These are phyloP conservation scores for Picochlorum sp. DNA, from an alignment of 139 green algal genomes.

Conservation along the genomic window DNA sequence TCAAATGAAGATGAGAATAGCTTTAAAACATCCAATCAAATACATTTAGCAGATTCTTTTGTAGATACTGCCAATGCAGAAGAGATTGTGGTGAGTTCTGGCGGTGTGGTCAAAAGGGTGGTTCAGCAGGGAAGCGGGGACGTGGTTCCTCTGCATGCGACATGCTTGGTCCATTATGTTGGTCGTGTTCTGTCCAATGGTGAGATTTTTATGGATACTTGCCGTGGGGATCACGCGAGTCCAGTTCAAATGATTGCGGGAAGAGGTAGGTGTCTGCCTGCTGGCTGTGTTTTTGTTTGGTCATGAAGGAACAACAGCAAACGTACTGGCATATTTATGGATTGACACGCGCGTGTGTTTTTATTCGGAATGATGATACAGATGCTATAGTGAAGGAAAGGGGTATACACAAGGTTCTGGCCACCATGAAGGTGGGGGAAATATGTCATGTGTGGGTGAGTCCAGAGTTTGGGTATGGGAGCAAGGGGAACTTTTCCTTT, in stretches of 20 bases:
- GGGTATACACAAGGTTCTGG: constrained; percentile 53
- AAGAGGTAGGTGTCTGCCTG: constrained; percentile 36
- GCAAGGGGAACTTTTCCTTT: constrained; percentile 69
- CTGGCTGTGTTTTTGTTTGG: not conserved
- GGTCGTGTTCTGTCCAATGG: constrained; percentile 32
- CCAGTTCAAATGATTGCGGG: constrained; percentile 51
- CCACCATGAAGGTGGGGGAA: constrained; percentile 58
- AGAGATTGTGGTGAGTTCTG: constrained; percentile 1
- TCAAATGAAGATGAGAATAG: not conserved
- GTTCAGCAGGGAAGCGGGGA: constrained; percentile 29
- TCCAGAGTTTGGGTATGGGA: constrained; percentile 37
- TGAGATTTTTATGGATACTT: constrained; percentile 58
- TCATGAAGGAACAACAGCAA: not conserved
- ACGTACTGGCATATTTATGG: too few relatives aligned
- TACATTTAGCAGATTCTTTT: constrained; percentile 17
- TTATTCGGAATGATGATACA: constrained; percentile 11
- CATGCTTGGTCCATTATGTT: constrained; percentile 63
- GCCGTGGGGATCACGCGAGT: constrained; percentile 29
- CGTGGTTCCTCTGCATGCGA: constrained; percentile 35
- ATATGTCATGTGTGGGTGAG: constrained; percentile 36
- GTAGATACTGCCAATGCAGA: constrained; percentile 33
- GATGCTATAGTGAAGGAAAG: constrained; percentile 27
- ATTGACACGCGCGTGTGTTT: not conserved
- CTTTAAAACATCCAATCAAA: too few relatives aligned
- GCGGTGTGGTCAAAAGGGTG: constrained; percentile 32